Evolutionary conservation across 2,329 filamentous ascomycete genomes (phyloP).

Genomic region (Aureobasidium leucospermi): DNA sequence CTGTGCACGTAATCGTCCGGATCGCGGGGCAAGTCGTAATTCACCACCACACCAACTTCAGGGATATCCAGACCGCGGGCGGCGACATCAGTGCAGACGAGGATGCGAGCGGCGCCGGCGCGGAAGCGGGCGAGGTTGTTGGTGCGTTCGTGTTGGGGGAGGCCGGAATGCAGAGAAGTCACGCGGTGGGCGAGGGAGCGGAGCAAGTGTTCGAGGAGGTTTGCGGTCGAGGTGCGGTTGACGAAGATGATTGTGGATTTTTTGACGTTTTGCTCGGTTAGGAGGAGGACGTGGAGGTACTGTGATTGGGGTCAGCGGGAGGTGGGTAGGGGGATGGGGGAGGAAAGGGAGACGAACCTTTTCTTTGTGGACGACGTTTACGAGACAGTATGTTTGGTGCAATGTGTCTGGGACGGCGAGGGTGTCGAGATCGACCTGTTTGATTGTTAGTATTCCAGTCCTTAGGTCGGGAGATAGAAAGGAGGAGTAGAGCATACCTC

Average conservation of each 20-base stretch:
- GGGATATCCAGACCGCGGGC: slow-evolving; percentile 93
- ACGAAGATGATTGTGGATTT: slow-evolving; percentile 88
- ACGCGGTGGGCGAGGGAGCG: slow-evolving; percentile 82
- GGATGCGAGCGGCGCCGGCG: slow-evolving; percentile 75
- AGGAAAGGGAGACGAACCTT: slow-evolving; percentile 27
- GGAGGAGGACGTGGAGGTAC: slow-evolving; percentile 83
- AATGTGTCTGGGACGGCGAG: slow-evolving; percentile 76
- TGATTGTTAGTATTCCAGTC: neutral
- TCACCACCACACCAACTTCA: slow-evolving; percentile 80
- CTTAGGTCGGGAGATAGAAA: no score
- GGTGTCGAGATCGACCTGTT: slow-evolving; percentile 55
- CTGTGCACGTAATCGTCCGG: slow-evolving; percentile 97
- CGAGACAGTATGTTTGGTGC: slow-evolving; percentile 75
- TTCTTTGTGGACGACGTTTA: slow-evolving; percentile 87
- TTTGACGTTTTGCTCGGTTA: slow-evolving; percentile 65
- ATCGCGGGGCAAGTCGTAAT: slow-evolving; percentile 93
- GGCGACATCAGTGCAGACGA: slow-evolving; percentile 93
- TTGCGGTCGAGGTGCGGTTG: slow-evolving; percentile 83
- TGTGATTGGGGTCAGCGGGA: no score
- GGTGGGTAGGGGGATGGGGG: no score
- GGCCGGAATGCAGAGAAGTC: slow-evolving; percentile 79
- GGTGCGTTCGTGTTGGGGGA: slow-evolving; percentile 76
- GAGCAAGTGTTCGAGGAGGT: slow-evolving; percentile 80
- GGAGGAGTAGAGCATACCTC: slow-evolving; percentile 41
- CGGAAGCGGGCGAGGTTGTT: slow-evolving; percentile 89